These are phyloP conservation scores for Curvularia verruculosa DNA, from an alignment of 2,329 filamentous ascomycete genomes.

Conservation along the genomic window DNA sequence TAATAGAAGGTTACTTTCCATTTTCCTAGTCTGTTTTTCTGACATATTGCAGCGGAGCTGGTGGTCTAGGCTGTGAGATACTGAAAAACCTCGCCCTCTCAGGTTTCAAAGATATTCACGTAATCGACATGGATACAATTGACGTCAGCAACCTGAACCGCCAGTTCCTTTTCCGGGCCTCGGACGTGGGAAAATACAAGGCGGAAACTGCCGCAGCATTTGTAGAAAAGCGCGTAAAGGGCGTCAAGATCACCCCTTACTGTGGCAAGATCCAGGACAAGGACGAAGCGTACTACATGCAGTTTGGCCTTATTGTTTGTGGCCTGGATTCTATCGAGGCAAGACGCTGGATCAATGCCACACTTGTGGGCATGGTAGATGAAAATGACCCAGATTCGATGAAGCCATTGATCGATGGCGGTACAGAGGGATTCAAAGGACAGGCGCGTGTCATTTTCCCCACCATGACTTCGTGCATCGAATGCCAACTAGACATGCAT, in stretches of 20 bases:
- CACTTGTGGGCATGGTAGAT: constrained; percentile 88
- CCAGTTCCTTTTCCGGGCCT: constrained; percentile 91
- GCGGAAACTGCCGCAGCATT: constrained; percentile 91
- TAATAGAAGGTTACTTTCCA: not conserved
- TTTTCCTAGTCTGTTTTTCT: constrained; percentile 2
- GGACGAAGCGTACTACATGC: constrained; percentile 94
- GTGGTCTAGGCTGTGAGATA: constrained; percentile 93
- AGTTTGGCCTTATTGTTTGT: constrained; percentile 92
- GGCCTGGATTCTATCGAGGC: constrained; percentile 97
- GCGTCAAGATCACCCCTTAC: constrained; percentile 90
- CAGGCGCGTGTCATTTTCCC: constrained; percentile 92
- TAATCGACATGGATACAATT: constrained; percentile 99
- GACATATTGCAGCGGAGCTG: constrained; percentile 76
- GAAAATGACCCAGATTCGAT: constrained; percentile 79
- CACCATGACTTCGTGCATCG: constrained; percentile 92
- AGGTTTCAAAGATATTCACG: constrained; percentile 95
- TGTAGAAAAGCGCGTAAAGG: constrained; percentile 86
- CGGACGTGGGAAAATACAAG: constrained; percentile 91
- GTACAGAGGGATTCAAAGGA: constrained; percentile 98
- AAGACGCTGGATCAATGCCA: constrained; percentile 97
- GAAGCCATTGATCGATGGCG: constrained; percentile 94
- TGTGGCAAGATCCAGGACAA: constrained; percentile 97
- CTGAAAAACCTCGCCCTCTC: constrained; percentile 95
- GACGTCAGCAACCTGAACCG: constrained; percentile 98
- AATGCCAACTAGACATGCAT: constrained; percentile 98